Base-by-base conservation (phyloP, 2,329 filamentous ascomycete species). In the Bipolaris zeicola region DNA sequence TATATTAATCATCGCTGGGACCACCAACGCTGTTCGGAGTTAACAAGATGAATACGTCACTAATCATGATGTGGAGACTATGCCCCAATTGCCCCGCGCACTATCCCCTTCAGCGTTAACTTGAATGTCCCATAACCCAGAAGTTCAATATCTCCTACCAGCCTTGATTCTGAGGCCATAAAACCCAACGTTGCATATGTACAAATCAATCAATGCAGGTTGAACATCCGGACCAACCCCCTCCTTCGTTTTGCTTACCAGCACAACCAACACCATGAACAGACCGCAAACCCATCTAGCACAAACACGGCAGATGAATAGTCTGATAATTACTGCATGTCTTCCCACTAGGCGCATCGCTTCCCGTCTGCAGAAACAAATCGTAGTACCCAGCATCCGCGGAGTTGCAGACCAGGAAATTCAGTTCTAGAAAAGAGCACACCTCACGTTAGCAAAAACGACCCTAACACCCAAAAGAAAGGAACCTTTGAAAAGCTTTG, bases 271-370 rank as follows among this genome's bases (percentile, higher is more conserved):
- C 42, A n/a, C 4, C 6, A 16, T 44, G 10, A 5, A 8, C n/a
- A 13, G 10, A 24, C 20, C 14, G 16, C 8, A 8, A 41, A 13
- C 13, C 5, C 24, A 22, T 39, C 42, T 55, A 67, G 48, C 81
- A 83, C 36, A 84, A 63, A 60, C 81, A 83, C 31, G 82, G 82
- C 64, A 84, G 67, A 71, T 85, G 83, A 52, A 85, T 73, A 26
- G 81, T 83, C 75, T 84, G 81, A 56, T 81, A 83, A 66, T 84
- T 84, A 61, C 80, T 84, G 63, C 82, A 85, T 5, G 76, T 80
- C 69, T 74, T 75, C 2, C 81, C 82, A 49, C 76, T 78, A 1
- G 82, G 82, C 34, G 73, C 74, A 37, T 82, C 80, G 46, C 77
- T 81, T 1, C 82, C 82, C 1, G 80, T 84, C 71, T 85, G 82